Evolutionary conservation across 192 early-diverging fungal species (phyloP).

Genomic region (Chytriomyces confervae): DNA sequence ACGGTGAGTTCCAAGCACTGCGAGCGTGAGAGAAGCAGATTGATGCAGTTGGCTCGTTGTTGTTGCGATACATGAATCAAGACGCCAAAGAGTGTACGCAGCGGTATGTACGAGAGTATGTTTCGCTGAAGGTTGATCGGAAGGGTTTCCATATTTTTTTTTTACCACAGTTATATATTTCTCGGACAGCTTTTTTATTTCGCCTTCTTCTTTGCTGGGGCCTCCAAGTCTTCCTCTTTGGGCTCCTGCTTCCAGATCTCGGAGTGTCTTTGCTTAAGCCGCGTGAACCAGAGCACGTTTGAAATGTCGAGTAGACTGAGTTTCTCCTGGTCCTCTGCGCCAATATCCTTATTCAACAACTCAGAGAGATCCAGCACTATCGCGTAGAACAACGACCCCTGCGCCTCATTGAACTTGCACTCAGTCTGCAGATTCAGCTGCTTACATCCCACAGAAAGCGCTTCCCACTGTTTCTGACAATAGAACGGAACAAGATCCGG

Average conservation of each 20-base stretch:
- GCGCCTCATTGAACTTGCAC: not conserved
- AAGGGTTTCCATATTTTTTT: not conserved
- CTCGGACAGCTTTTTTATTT: not conserved
- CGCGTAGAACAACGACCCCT: not conserved
- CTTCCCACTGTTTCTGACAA: constrained; percentile 3
- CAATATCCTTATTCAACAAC: not conserved
- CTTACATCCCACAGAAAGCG: not conserved
- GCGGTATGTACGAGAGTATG: no score
- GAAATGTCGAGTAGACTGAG: not conserved
- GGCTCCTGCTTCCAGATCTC: not conserved
- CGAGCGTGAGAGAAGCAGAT: no score
- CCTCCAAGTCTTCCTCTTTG: not conserved
- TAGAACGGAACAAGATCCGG: not conserved
- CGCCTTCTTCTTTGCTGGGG: not conserved
- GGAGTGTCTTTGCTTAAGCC: not conserved
- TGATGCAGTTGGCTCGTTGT: no score
- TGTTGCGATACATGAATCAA: no score
- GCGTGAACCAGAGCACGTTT: not conserved
- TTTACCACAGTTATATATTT: not conserved
- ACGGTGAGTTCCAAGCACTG: no score
- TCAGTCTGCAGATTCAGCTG: not conserved
- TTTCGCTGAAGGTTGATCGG: no score
- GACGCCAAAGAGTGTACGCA: no score
- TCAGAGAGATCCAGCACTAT: not conserved
- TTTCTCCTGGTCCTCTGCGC: not conserved